phyloP scores from a whole-genome alignment of 305 asterid genomes.

The Fraxinus dipetala region DNA sequence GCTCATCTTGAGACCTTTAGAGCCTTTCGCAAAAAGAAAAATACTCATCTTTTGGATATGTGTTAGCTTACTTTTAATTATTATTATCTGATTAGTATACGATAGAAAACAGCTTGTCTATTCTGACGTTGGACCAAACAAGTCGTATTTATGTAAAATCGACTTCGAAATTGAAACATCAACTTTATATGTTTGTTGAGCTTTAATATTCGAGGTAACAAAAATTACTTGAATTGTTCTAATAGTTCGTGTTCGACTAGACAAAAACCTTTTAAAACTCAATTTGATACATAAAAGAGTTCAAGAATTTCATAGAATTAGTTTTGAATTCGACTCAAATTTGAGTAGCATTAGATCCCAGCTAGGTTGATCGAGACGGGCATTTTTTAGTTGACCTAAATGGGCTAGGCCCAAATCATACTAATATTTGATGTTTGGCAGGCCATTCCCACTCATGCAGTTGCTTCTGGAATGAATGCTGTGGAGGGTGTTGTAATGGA shows the following conservation, averaged over 20 bases:
- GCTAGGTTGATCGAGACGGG: background rate
- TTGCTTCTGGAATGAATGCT: constrained; percentile 43
- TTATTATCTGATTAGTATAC: too few relatives aligned
- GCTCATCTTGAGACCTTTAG: too few relatives aligned
- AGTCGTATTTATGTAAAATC: too few relatives aligned
- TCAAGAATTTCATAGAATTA: background rate
- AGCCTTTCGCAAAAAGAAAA: too few relatives aligned
- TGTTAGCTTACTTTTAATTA: too few relatives aligned
- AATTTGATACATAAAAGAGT: background rate
- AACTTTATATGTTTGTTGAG: too few relatives aligned
- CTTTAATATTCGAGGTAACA: too few relatives aligned
- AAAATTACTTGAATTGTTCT: background rate
- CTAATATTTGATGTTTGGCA: constrained; percentile 22
- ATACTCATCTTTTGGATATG: too few relatives aligned
- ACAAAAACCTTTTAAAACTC: background rate
- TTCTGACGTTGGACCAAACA: too few relatives aligned
- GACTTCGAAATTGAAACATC: background rate
- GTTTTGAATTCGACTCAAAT: background rate
- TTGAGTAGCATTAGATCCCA: background rate
- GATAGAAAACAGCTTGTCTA: too few relatives aligned
- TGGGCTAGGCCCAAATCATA: background rate
- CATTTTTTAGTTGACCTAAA: background rate
- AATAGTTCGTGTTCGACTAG: background rate
- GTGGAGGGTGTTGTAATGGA: constrained; percentile 56
- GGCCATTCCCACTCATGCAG: constrained; percentile 65